phyloP scores from a whole-genome alignment of 2,329 filamentous ascomycete genomes.

The Aspergillus sp. region DNA sequence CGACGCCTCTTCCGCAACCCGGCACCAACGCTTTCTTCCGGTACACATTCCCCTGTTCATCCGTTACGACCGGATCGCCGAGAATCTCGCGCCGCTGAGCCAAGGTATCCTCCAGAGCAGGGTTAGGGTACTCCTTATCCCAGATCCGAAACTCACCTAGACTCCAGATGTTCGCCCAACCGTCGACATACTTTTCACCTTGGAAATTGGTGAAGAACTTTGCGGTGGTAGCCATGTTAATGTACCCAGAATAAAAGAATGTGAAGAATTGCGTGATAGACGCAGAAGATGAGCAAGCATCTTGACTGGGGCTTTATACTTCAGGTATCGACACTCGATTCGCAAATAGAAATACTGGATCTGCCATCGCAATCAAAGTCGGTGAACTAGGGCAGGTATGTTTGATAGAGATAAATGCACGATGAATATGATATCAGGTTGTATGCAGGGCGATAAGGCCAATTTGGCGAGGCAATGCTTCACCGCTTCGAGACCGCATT shows the following conservation, averaged over 20 bases:
- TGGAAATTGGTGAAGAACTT: background rate
- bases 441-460: too few species aligned
- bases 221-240: background rate
- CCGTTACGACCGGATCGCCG: constrained; percentile 30
- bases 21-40: constrained; percentile 68
- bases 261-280: too few species aligned
- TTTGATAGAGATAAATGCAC: background rate
- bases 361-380: too few species aligned
- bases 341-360: too few species aligned
- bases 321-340: too few species aligned
- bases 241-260: too few species aligned
- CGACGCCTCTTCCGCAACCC: constrained; percentile 79
- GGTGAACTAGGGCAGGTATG: too few species aligned
- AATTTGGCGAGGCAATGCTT: background rate
- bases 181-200: constrained; percentile 41
- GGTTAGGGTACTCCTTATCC: constrained; percentile 60
- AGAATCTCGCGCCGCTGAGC: constrained; percentile 38
- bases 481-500: background rate
- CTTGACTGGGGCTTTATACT: too few species aligned
- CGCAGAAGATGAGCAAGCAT: too few species aligned
- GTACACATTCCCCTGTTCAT: constrained; percentile 21
- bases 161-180: constrained; percentile 60
- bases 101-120: constrained; percentile 58
- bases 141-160: constrained; percentile 55
- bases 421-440: background rate